A percentile compares a stretch with the other conserved stretches of the same genome.
phyloP scores from a whole-genome alignment of 2,329 filamentous ascomycete genomes.

The Nothopassalora personata region DNA sequence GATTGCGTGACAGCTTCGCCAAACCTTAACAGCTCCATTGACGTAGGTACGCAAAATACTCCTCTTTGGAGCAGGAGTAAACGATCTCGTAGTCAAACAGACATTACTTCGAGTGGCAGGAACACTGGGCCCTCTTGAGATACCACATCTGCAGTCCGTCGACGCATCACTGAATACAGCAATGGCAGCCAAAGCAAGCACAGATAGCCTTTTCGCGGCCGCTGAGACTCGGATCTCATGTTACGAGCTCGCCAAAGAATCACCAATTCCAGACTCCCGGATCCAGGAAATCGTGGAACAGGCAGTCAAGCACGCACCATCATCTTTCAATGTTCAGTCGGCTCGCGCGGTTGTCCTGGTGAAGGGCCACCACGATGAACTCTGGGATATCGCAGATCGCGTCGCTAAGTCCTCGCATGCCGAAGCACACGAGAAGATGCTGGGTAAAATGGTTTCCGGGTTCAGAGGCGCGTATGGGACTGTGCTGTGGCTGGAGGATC shows the following conservation, averaged over 20 bases:
- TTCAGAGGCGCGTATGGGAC: conserved; percentile 72
- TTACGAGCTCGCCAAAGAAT: conserved; percentile 46
- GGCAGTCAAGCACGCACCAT: conserved; percentile 64
- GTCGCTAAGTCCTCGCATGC: conserved; percentile 63
- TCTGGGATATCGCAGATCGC: conserved; percentile 69
- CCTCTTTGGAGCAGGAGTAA: background rate
- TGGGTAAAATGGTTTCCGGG: conserved; percentile 42
- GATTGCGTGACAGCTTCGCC: background rate
- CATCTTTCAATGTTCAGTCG: conserved; percentile 82
- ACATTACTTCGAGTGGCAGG: too few relatives aligned
- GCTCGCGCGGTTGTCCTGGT: conserved; percentile 73
- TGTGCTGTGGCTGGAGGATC: conserved; percentile 37
- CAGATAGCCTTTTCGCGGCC: background rate
- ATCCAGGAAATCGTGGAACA: conserved; percentile 57
- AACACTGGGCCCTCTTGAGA: too few relatives aligned
- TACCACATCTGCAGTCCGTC: background rate
- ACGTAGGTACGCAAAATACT: background rate
- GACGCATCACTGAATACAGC: background rate
- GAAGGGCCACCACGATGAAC: conserved; percentile 73
- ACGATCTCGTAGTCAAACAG: background rate
- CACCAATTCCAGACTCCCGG: conserved; percentile 64
- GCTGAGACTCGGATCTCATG: conserved; percentile 4
- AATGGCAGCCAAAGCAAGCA: background rate
- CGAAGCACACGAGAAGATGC: conserved; percentile 55
- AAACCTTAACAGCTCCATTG: background rate